Evolutionary conservation across 2,329 filamentous ascomycete species (phyloP), one percentile per base, ranked within the genome.

Genomic region (Phialocephala sp.): DNA sequence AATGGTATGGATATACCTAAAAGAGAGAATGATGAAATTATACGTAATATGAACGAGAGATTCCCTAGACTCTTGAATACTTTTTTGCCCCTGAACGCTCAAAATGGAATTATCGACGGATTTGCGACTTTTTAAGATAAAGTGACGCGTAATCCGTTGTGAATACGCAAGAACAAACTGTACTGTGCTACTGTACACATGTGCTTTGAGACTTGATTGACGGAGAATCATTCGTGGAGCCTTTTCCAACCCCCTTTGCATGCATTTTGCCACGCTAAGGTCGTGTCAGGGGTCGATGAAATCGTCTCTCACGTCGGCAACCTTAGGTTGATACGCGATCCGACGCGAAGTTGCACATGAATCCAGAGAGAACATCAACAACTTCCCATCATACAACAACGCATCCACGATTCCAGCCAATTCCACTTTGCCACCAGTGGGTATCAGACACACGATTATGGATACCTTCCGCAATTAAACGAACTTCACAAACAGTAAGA

Each of bases 1-100:
- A 67, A 73, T 63, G 68, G 67, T 68, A 69, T 69, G 66, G 66
- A 45, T 63, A 66, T 67, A 66, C 66, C 60, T 54, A 59, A 55
- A 61, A 57, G 54, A 64, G 27, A 54, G 59, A 59, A 50, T 59
- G 64, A 63, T 56, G 62, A 62, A 60, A 32, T 20, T 39, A 62
- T 60, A 37, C 62, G 35, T 66, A 68, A 68, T 68, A 63, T 35
- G 47, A 66, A 63, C 59, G 27, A 55, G 54, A 63, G 58, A 55
- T 54, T 43, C 27, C 57, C 22, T 12, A 41, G 47, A 60, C 18
- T 22, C 24, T 41, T 35, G 2, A 37, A 15, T 15, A 36, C 11
- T 36, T 12, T 36, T 39, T 39, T 22, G 36, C 47, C 20, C 27
- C 27, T 36, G 52, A 60, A 47, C 4, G 12, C n/a, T 36, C 20